Evolutionary conservation across 2,329 filamentous ascomycete species (phyloP).

Genomic region (Hymenoscyphus salicellus): DNA sequence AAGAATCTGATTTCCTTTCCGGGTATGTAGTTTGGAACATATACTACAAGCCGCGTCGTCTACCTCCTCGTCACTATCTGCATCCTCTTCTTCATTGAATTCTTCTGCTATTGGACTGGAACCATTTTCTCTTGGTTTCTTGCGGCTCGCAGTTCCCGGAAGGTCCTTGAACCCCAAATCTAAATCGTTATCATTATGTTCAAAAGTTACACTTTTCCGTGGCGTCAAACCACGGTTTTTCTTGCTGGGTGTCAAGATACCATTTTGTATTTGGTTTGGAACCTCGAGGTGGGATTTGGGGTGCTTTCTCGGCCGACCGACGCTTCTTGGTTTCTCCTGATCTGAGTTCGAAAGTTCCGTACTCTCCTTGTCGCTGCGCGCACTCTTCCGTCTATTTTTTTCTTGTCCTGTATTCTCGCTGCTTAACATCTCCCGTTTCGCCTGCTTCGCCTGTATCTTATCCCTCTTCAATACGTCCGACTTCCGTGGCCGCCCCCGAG

Average conservation of each 20-base stretch:
- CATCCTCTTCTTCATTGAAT: neutral
- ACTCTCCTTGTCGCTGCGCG: neutral
- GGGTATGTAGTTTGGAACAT: conserved; percentile 56
- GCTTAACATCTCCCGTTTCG: conserved; percentile 19
- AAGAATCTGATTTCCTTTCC: conserved; percentile 58
- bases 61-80: conserved; percentile 9
- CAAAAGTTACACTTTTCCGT: conserved; percentile 57
- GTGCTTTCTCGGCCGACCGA: neutral
- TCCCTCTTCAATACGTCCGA: conserved; percentile 24
- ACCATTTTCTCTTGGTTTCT: conserved; percentile 12
- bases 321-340: conserved; percentile 4
- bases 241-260: conserved; percentile 56
- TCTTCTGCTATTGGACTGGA: conserved; percentile 6
- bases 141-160: conserved; percentile 30
- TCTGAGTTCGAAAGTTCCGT: neutral
- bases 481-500: conserved; percentile 21
- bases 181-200: conserved; percentile 43
- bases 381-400: neutral
- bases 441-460: conserved; percentile 22
- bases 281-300: neutral
- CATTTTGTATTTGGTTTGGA: conserved; percentile 40
- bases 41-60: conserved; percentile 56
- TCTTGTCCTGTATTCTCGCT: conserved; percentile 5
- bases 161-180: conserved; percentile 50
- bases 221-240: conserved; percentile 34